Base-by-base conservation (phyloP, 257 asterid species). In the Forsythia viridissima region DNA sequence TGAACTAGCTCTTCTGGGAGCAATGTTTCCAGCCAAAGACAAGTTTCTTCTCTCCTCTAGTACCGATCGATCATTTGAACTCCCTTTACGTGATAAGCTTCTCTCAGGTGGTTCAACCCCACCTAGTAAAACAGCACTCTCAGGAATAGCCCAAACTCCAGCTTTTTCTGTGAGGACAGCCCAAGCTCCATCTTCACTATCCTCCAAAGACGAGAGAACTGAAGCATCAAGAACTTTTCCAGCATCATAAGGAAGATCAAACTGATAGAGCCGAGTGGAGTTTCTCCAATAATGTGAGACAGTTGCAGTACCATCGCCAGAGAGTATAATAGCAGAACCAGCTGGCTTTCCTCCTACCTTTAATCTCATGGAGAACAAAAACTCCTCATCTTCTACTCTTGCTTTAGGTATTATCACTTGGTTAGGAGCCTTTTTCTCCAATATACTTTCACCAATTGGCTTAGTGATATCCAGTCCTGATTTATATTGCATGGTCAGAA, bases 81-180 rank as follows among this genome's bases (percentile, higher is more conserved):
- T 92, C 79, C 96, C 94, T 87, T 93, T 94, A 70, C 96, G 96
- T 39, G 98, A 93, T 86, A 93, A 90, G 84, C 98, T 94, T 80
- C 97, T 82, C 82, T 93, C 98, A 72, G 99, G 99, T 20, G 98
- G 98, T 86, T 92, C 95, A 81, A 94, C 97, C 77, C 97, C 98
- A 79, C 99, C 98, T 77, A 87, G 86, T 81, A 91, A 81, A 80
- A 94, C 91, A 76, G 98, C 99, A 86, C 84, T 93, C 88, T 91
- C 99, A 76, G 99, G 99, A 82, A 94, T 93, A 24, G 96, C 98
- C 98, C 98, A 94, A 69, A 94, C 87, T 83, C 99, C 99, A 85
- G 94, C 99, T 86, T 90, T 94, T 85, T 93, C 98, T 20, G 99
- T 94, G 80, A 94, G 91, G 68, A 94, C 95, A 84, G 82, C 96